Evolutionary conservation across 1,284 basidiomycete genomes (phyloP), one percentile per base, ranked within the genome.

Genomic region (Tylopilus sp.): DNA sequence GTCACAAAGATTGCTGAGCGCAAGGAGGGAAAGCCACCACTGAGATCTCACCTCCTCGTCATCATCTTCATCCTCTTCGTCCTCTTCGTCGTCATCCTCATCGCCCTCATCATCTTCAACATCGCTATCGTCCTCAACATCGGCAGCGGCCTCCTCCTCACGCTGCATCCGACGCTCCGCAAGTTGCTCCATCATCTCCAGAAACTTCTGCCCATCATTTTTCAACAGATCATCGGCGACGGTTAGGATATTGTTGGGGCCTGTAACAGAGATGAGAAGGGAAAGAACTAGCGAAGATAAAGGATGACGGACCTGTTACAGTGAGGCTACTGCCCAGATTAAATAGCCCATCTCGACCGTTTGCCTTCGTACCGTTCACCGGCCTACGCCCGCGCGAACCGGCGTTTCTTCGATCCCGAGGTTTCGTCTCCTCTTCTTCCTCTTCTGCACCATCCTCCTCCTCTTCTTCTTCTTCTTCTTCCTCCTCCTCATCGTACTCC

Each of bases 111-210:
- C 75, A 0, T 78, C 78, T 9, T 79, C 78, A 21, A 74, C 71
- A 15, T 75, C 76, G 48, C 76, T 77, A 21, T 74, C 73, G 28
- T 73, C 77, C 58, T 82, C 81, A 6, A 91, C 78, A 57, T 83
- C 83, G 6, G 78, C 84, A 7, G 88, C 86, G 6, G 92, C 91
- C 68, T 94, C 88, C 65, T 95, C 92, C 64, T 97, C 95, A 4
- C 96, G 82, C 56, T 90, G 86, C 79, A 95, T 91, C 37, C 94
- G 82, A 51, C 92, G 84, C 66, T 98, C 94, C 1, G 96, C 95
- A 30, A 99, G 81, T 70, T 97, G 93, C 71, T 99, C 96, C 96
- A 99, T 99, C 96, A 99, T 99, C 74, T 99, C 95, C 61, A 99
- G 75, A 75, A 99, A 98, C 74, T 97, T 98, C 63, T 94, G 92